Conservation (phyloP, 306 rosid species). For the Adenanthera pavonina region DNA sequence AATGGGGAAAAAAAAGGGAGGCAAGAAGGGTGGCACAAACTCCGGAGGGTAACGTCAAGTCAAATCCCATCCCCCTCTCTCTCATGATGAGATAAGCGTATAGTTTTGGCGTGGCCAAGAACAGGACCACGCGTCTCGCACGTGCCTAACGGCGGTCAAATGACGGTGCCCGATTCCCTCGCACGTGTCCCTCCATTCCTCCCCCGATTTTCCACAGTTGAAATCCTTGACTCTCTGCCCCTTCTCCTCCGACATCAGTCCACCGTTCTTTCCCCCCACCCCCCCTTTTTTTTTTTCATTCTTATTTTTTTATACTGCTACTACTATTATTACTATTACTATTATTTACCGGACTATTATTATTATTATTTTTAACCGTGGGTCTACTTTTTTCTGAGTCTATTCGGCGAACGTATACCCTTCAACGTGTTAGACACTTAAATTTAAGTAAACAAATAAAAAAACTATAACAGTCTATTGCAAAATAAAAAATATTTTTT, state of each 20-base stretch:
- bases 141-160: slow-evolving; percentile 73
- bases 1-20: neutral
- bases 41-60: slow-evolving; percentile 52
- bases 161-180: slow-evolving; percentile 67
- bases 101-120: slow-evolving; percentile 44
- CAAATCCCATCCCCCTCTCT: neutral
- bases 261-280: neutral
- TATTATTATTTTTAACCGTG: too few species aligned
- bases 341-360: too few species aligned
- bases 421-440: too few species aligned
- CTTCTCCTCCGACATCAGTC: slow-evolving; percentile 30
- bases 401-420: too few species aligned
- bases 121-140: slow-evolving; percentile 41
- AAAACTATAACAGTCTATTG: too few species aligned
- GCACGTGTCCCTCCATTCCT: slow-evolving; percentile 56
- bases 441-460: too few species aligned
- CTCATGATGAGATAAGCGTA: neutral
- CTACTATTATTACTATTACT: too few species aligned
- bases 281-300: neutral
- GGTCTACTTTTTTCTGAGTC: too few species aligned
- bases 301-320: neutral
- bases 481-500: too few species aligned
- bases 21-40: slow-evolving; percentile 53
- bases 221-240: slow-evolving; percentile 51
- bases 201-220: slow-evolving; percentile 45